Conservation (phyloP, 2,329 filamentous ascomycete species). For the Aspergillus sp. region DNA sequence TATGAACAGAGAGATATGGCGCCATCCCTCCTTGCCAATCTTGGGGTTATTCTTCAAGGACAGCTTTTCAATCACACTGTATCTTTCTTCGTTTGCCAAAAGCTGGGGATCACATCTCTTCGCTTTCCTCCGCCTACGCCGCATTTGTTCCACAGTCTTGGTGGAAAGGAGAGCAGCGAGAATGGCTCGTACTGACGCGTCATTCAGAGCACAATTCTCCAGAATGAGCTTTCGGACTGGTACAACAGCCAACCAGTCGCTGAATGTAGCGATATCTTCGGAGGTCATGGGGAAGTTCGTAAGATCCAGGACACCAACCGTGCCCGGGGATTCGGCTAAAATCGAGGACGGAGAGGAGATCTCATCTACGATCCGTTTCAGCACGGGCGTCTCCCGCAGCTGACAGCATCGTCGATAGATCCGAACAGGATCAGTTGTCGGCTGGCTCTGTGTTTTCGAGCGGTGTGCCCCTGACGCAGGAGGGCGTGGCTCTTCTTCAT, state of each 20-base stretch:
- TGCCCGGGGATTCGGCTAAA: slow-evolving; percentile 64
- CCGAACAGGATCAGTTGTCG: slow-evolving; percentile 85
- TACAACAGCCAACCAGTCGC: slow-evolving; percentile 91
- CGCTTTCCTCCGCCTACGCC: slow-evolving; percentile 45
- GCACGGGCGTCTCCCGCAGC: slow-evolving; percentile 83
- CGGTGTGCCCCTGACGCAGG: slow-evolving; percentile 31
- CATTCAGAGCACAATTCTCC: slow-evolving; percentile 81
- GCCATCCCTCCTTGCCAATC: slow-evolving; percentile 85
- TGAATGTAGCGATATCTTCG: slow-evolving; percentile 79
- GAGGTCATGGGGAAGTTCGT: slow-evolving; percentile 81
- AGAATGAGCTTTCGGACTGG: slow-evolving; percentile 83
- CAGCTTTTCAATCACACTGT: slow-evolving; percentile 79
- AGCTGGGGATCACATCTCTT: slow-evolving; percentile 37
- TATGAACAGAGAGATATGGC: slow-evolving; percentile 82
- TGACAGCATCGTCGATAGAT: slow-evolving; percentile 96
- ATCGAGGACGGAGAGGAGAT: slow-evolving; percentile 70
- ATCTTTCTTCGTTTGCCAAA: slow-evolving; percentile 31
- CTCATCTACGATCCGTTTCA: slow-evolving; percentile 90
- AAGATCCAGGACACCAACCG: slow-evolving; percentile 78
- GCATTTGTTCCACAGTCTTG: slow-evolving; percentile 62
- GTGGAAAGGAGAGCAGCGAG: slow-evolving; percentile 82
- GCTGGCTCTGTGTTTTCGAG: slow-evolving; percentile 61
- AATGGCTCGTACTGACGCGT: slow-evolving; percentile 83
- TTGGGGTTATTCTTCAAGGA: slow-evolving; percentile 86
- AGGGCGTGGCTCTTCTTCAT: slow-evolving; percentile 55